Base-by-base conservation (phyloP, 1,139 yeast species). In the Saccharomyces hybrid region DNA sequence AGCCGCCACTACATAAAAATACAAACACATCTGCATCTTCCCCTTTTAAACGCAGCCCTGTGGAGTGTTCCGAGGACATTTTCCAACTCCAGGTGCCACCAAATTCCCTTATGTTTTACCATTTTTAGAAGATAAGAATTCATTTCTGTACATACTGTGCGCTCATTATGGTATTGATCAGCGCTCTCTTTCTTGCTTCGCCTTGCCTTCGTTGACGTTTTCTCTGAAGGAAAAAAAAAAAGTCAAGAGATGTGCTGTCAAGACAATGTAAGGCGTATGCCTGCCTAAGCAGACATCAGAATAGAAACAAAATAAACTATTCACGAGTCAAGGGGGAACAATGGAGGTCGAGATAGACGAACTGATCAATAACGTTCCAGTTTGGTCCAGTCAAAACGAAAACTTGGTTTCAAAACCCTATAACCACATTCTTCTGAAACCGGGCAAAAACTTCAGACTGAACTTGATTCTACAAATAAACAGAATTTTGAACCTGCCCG, bases 391-490 rank as follows among this genome's bases (percentile, higher is more conserved):
- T 1, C 52, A 50, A 11, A 57, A 58, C 32, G 70, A 66, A 50
- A 25, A 23, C 5, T 56, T 58, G 1, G 42, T 68, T 16, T 55
- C 57, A 28, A 56, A 56, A 41, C 88, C 89, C 0, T 84, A 75
- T 63, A 62, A 70, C 9, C 82, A 83, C 60, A 72, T 84, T 7
- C 70, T 73, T 26, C 64, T 72, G 20, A 74, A 75, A 44, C 78
- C 80, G 3, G 88, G 88, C 11, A 84, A 84, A 64, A 79, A 81
- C 52, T 67, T 83, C 56, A 72, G 88, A 44, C 69, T 75, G 2
- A 69, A 70, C 56, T 65, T 83, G 58, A 75, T 84, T 2, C 68
- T 70, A 5, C 75, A 79, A 9, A 82, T 84, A 67, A 82, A 82
- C 57, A 55, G 68, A 9, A 72, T 81, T 44, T 72, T 80, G 49